Evolutionary conservation across 2,329 filamentous ascomycete genomes (phyloP).

Genomic region (Penicillium verrucosum): DNA sequence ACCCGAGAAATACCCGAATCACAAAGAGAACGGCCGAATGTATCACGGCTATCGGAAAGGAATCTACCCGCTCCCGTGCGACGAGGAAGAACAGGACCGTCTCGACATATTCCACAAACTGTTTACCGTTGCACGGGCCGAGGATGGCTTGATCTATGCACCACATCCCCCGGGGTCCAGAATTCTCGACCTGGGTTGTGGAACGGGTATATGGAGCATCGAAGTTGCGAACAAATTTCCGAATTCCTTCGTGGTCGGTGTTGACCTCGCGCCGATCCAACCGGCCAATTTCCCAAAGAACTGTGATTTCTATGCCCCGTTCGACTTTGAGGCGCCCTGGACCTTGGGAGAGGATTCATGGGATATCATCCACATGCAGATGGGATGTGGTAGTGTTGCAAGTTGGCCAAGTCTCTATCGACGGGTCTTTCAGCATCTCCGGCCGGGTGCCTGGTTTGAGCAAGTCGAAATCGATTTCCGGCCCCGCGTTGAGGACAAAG

Average conservation of each 20-base stretch:
- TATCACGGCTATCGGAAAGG: constrained; percentile 67
- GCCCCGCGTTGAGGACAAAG: constrained; percentile 61
- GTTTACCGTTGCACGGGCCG: constrained; percentile 61
- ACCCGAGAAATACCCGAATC: constrained; percentile 39
- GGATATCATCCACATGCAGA: constrained; percentile 79
- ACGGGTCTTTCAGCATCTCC: constrained; percentile 69
- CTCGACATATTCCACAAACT: constrained; percentile 81
- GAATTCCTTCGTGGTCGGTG: constrained; percentile 57
- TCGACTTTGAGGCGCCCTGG: constrained; percentile 79
- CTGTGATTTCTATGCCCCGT: constrained; percentile 62
- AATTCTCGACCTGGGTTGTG: constrained; percentile 70
- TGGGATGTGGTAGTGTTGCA: constrained; percentile 72
- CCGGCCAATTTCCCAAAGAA: constrained; percentile 68
- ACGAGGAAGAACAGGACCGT: constrained; percentile 72
- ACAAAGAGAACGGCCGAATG: constrained; percentile 65
- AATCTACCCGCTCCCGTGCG: constrained; percentile 74
- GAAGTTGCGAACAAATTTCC: constrained; percentile 71
- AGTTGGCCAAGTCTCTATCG: constrained; percentile 73
- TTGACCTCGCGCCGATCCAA: constrained; percentile 62
- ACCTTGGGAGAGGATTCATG: constrained; percentile 63
- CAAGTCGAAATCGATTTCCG: constrained; percentile 85
- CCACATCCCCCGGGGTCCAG: constrained; percentile 44
- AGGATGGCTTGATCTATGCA: constrained; percentile 43
- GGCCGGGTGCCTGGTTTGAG: constrained; percentile 75
- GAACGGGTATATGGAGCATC: constrained; percentile 88